Base-by-base conservation (phyloP, 2,329 filamentous ascomycete species). In the Coniochaeta sp. region DNA sequence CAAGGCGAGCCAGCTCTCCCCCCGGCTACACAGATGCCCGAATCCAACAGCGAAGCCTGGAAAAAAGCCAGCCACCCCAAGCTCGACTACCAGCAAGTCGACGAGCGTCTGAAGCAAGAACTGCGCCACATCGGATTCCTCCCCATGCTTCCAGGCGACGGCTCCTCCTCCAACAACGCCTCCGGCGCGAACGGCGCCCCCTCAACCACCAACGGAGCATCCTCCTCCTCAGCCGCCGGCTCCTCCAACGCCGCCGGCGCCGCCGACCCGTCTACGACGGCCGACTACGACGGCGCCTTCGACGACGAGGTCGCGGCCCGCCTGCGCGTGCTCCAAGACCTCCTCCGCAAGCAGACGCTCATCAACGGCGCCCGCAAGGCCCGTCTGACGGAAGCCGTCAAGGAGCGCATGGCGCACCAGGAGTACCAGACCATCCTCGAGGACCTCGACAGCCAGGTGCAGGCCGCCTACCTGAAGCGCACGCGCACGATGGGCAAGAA, bases 391-490 rank as follows among this genome's bases (percentile, higher is more conserved):
- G 91, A 96, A 32, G 78, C 96, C 26, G 89, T 94, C 7, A 87
- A 91, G 60, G 91, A 96, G 66, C 85, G 90, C 58, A 92, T 99
- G 82, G 94, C 94, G 0, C 86, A 94, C 71, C 94, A 99, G 65
- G 94, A 99, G 67, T 99, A 96, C 73, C 87, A 86, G 67, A 96
- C 91, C 52, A 99, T 99, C 60, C 86, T 95, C 49, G 94, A 99
- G 65, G 94, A 99, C 66, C 83, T 99, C 20, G 94, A 99, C 73
- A 84, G 85, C 38, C 94, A 97, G 66, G 91, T 97, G 38, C 91
- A 97, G 64, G 86, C 89, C 49, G 92, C 94, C 3, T 99, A 97
- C 64, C 83, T 95, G 42, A 99, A 99, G 73, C 87, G 94, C 22
- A 97, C 92, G 26, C 85, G 94, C 46, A 96, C 90, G 1, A 86